phyloP scores from a whole-genome alignment of 148 eudicot genomes.

The Bassia scoparia region DNA sequence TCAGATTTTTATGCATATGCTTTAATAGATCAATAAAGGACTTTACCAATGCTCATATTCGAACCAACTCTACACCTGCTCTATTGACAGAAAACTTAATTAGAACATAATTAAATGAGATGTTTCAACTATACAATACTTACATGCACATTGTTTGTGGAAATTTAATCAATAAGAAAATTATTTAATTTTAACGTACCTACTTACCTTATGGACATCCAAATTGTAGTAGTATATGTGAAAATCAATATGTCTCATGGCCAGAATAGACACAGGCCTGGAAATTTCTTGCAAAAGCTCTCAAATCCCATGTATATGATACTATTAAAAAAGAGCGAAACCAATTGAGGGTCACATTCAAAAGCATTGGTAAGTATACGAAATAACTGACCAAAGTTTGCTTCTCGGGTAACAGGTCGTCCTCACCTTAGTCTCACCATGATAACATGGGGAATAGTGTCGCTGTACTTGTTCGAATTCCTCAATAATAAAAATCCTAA shows the following conservation, averaged over 20 bases:
- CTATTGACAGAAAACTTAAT: slow-evolving; percentile 7
- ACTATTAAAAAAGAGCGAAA: slow-evolving; percentile 71
- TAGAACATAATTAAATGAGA: slow-evolving; percentile 22
- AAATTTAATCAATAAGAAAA: not conserved
- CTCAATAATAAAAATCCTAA: slow-evolving; percentile 75
- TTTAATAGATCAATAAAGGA: slow-evolving; percentile 85
- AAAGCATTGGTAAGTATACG: slow-evolving; percentile 77
- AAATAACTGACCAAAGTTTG: too few species aligned
- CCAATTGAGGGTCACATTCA: slow-evolving; percentile 83
- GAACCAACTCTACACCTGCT: slow-evolving; percentile 84
- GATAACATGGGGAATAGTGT: slow-evolving; percentile 91
- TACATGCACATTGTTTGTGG: not conserved
- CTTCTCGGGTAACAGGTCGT: slow-evolving; percentile 75
- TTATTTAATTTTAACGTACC: slow-evolving; percentile 47
- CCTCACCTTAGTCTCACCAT: slow-evolving; percentile 91
- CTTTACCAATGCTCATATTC: slow-evolving; percentile 88
- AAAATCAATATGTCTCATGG: slow-evolving; percentile 90
- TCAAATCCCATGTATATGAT: slow-evolving; percentile 94
- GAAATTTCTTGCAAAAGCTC: slow-evolving; percentile 80
- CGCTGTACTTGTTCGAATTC: slow-evolving; percentile 69
- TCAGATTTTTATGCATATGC: slow-evolving; percentile 95
- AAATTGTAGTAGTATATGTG: slow-evolving; percentile 72
- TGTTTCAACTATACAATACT: slow-evolving; percentile 5
- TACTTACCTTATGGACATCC: slow-evolving; percentile 90
- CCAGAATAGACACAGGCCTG: slow-evolving; percentile 93